Base-by-base conservation (phyloP, 148 eudicot species). In the Vaccinium corymbosum region DNA sequence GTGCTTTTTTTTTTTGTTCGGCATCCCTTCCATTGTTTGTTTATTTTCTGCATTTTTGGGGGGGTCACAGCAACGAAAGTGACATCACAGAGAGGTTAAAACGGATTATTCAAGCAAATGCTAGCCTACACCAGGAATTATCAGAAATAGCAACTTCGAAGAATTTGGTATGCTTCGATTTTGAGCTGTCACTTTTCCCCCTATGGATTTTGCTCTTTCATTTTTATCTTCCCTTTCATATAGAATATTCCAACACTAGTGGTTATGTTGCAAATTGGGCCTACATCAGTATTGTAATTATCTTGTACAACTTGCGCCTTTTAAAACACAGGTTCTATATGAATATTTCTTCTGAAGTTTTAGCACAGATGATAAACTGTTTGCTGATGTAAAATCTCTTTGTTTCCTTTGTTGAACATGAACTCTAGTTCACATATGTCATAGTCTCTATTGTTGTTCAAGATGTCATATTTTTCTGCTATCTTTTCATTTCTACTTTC, bases 61-160 rank as follows among this genome's bases (percentile, higher is more conserved):
- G 38, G 38, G 38, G 81, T 86, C 89, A 88, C 96, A 97, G 99
- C 88, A 95, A 97, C 87, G 99, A 95, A 90, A 95, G 89, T 91
- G 98, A 97, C 85, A 89, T 88, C 38, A 92, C 99, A 5, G 94
- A 92, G 89, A 95, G 95, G 88, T 84, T 97, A 84, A 92, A 86
- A 75, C 86, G 88, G 80, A 94, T 95, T 66, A 89, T 97, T 88
- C 92, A 92, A 83, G 90, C 91, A 81, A 97, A 95, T 94, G 93
- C 93, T 83, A 79, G 82, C 82, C 95, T 97, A 85, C 89, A 83
- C 66, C 89, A 89, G 62, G 92, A 92, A 48, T 83, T 97, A 86
- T 81, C 89, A 48, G 95, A 95, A 80, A 70, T 89, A 66, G 87
- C 48, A 79, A 50, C 86, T 11, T 42, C 57, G 68, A 94, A 84